Base-by-base conservation (phyloP, 805 yeast species). In the Kuraishia borneana region DNA sequence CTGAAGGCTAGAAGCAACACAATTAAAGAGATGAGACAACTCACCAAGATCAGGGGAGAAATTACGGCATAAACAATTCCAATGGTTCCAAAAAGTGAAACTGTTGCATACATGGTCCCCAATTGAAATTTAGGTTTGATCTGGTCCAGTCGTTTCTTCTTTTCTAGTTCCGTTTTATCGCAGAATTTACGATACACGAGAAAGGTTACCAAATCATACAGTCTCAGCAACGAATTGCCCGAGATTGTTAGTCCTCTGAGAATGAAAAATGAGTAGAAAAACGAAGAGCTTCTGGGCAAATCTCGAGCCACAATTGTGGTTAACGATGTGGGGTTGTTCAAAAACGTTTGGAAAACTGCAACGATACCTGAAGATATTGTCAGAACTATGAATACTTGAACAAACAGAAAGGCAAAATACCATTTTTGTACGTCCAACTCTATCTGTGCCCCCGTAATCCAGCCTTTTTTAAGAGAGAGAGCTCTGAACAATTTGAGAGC, bases 281-380 rank as follows among this genome's bases (percentile, higher is more conserved):
- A 87, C 30, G 78, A 83, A 1, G 95, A 79, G 18, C 94, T 82
- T 47, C 81, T 82, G 0, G 96, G 95, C 23, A 88, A 62, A 44
- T 85, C 83, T 10, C 69, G 66, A 0, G 95, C 95, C 18, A 85
- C 61, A 35, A 83, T 53, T 5, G 73, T 62, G 1, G 92, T 85
- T 9, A 83, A 70, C 1, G 83, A 72, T 0, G 76, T 72, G 1
- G 95, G 95, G 42, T 71, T 77, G 39, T 70, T 73, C 5, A 83
- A 53, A 4, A 80, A 55, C 36, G 71, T 75, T 40, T 75, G 74
- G 30, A 80, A 53, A 0, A 83, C 63, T 6, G 71, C 74, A 2
- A 80, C 69, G 3, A 83, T 54, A 19, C 95, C 88, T 0, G 92
- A 78, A 45, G 94, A 83, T 25, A 87, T 69, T 0, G 95, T 81